Percentiles rank a stretch among this genome's conserved stretches.
phyloP scores from a whole-genome alignment of 495 filamentous ascomycete species.

The Aspergillus sclerotiicarbonarius region DNA sequence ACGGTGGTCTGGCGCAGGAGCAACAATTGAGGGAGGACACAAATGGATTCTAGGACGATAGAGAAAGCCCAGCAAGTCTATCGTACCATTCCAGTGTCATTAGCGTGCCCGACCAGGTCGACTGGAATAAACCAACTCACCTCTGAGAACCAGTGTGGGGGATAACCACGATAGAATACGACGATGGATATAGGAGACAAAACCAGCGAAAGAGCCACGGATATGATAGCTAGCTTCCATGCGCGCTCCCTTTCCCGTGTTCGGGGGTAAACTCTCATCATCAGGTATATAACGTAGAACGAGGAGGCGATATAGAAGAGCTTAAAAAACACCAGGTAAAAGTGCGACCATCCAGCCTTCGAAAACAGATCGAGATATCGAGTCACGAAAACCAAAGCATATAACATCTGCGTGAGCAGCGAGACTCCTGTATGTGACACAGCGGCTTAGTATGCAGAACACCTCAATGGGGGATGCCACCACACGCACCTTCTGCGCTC shows the following conservation, averaged over 20 bases:
- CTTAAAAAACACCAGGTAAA: constrained; percentile 76
- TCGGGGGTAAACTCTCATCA: constrained; percentile 82
- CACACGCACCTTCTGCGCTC: constrained; percentile 74
- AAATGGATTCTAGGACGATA: constrained; percentile 84
- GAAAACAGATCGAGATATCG: constrained; percentile 83
- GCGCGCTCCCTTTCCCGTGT: constrained; percentile 87
- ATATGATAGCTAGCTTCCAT: constrained; percentile 77
- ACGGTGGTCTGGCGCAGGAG: constrained; percentile 91
- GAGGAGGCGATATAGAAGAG: constrained; percentile 81
- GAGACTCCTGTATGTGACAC: constrained; percentile 64
- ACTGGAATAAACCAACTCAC: constrained; percentile 37
- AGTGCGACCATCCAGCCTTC: constrained; percentile 38
- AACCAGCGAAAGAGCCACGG: constrained; percentile 56
- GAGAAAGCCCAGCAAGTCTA: constrained; percentile 83
- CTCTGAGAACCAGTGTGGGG: constrained; percentile 50
- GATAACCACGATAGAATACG: constrained; percentile 50
- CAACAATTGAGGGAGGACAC: constrained; percentile 85
- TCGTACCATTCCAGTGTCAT: constrained; percentile 3
- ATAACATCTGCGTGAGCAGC: constrained; percentile 90
- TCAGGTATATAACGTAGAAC: constrained; percentile 83
- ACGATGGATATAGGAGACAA: constrained; percentile 64
- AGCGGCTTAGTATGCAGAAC: constrained; percentile 16
- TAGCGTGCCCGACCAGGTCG: constrained; percentile 1
- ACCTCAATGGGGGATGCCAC: background rate
- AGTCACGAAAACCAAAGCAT: constrained; percentile 78